Percentiles rank a stretch among this genome's conserved stretches.
phyloP scores from a whole-genome alignment of 2,329 filamentous ascomycete genomes.

The Beauveria australis region DNA sequence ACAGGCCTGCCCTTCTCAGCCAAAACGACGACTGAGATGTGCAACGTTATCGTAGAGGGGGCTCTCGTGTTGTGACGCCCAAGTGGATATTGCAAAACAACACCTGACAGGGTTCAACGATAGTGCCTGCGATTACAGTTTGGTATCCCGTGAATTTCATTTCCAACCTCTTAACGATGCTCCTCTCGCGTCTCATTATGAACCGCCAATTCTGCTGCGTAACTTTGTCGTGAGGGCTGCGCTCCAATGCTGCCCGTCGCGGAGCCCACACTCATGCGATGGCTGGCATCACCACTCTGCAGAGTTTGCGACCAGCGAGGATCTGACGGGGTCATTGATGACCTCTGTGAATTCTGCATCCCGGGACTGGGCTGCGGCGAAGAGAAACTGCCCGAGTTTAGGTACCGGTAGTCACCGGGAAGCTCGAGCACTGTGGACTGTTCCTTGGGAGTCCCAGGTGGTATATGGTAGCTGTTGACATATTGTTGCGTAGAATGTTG shows the following conservation, averaged over 20 bases:
- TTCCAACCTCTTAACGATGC: slow-evolving; percentile 17
- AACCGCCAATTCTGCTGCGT: slow-evolving; percentile 34
- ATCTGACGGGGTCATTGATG: slow-evolving; percentile 25
- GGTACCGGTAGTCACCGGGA: slow-evolving; percentile 21
- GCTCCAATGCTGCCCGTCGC: slow-evolving; percentile 21
- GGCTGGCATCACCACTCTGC: slow-evolving; percentile 8
- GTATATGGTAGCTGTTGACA: background rate
- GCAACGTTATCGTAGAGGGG: background rate
- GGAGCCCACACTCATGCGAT: slow-evolving; percentile 13
- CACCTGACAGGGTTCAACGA: too few species aligned
- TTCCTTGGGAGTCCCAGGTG: background rate
- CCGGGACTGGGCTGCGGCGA: slow-evolving; percentile 7
- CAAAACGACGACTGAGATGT: background rate
- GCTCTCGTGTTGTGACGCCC: too few species aligned
- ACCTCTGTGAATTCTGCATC: slow-evolving; percentile 23
- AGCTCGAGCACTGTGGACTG: slow-evolving; percentile 9
- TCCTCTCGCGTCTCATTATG: slow-evolving; percentile 41
- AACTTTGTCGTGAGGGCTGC: slow-evolving; percentile 32
- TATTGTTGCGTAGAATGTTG: background rate
- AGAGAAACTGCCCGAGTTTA: background rate
- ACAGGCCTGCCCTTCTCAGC: background rate
- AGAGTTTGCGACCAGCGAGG: slow-evolving; percentile 3
- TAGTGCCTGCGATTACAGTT: background rate
- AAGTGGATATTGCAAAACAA: too few species aligned
- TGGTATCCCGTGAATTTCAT: background rate